Evolutionary conservation across 768 basidiomycete genomes (phyloP).

Genomic region (Mycena filopes): DNA sequence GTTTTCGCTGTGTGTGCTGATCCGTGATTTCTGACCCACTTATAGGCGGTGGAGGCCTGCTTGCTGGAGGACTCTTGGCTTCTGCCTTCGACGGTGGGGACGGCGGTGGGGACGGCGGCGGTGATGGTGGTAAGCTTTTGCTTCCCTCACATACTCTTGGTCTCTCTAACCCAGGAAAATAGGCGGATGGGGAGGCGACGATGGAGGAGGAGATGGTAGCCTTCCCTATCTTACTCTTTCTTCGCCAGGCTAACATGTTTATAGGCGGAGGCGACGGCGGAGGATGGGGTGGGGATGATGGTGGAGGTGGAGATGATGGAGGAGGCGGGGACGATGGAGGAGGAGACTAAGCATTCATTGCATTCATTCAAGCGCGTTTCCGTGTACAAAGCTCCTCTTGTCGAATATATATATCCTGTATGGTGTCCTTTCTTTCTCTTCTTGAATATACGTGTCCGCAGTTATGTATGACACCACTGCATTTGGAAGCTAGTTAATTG

Average conservation of each 20-base stretch:
- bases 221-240: background rate
- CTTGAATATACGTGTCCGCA: background rate
- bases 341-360: too few species aligned
- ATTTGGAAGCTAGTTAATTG: too few species aligned
- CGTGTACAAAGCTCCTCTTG: background rate
- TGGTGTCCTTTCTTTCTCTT: background rate
- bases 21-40: slow-evolving; percentile 11
- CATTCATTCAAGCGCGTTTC: background rate
- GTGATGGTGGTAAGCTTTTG: slow-evolving; percentile 23
- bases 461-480: too few species aligned
- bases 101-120: slow-evolving; percentile 5
- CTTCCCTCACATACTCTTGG: background rate
- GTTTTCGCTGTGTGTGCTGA: slow-evolving; percentile 9
- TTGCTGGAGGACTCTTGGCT: slow-evolving; percentile 69
- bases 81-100: slow-evolving; percentile 56
- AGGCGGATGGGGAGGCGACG: slow-evolving; percentile 35
- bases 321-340: too few species aligned
- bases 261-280: background rate
- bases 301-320: too few species aligned
- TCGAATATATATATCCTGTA: background rate
- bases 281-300: slow-evolving; percentile 15
- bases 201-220: slow-evolving; percentile 16
- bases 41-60: slow-evolving; percentile 70
- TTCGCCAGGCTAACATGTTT: background rate
- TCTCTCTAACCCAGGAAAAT: background rate